Evolutionary conservation across 495 filamentous ascomycete species (phyloP).

Genomic region (Annulohypoxylon nitens): DNA sequence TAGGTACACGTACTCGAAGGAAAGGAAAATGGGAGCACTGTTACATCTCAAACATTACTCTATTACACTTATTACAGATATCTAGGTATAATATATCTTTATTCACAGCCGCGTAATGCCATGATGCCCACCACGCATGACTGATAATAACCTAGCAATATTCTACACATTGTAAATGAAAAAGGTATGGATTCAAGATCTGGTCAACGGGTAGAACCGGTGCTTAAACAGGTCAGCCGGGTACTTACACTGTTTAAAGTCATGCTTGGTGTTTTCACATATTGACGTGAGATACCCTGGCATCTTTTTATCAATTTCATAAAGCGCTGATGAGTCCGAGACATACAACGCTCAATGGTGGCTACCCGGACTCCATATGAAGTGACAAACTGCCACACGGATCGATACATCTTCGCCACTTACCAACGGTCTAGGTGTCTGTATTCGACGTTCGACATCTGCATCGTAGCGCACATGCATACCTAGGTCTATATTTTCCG

Average conservation of each 20-base stretch:
- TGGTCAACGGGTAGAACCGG: neutral
- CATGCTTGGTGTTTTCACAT: neutral
- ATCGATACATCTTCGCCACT: neutral
- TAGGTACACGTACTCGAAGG: too few relatives aligned
- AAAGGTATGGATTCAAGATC: neutral
- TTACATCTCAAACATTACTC: too few relatives aligned
- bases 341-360: neutral
- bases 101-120: neutral
- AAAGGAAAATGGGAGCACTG: too few relatives aligned
- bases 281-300: neutral
- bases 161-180: neutral
- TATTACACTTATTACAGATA: too few relatives aligned
- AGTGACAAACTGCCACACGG: neutral
- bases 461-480: neutral
- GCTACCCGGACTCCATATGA: neutral
- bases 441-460: slow-evolving; percentile 3
- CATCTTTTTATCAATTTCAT: neutral
- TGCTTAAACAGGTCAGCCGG: neutral
- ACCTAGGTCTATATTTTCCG: neutral
- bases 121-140: neutral
- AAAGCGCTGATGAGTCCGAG: neutral
- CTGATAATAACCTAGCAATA: neutral
- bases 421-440: neutral
- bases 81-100: neutral
- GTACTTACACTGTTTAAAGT: neutral